Evolutionary conservation across 192 early-diverging fungal genomes (phyloP).

Genomic region (Coemansia sp.): DNA sequence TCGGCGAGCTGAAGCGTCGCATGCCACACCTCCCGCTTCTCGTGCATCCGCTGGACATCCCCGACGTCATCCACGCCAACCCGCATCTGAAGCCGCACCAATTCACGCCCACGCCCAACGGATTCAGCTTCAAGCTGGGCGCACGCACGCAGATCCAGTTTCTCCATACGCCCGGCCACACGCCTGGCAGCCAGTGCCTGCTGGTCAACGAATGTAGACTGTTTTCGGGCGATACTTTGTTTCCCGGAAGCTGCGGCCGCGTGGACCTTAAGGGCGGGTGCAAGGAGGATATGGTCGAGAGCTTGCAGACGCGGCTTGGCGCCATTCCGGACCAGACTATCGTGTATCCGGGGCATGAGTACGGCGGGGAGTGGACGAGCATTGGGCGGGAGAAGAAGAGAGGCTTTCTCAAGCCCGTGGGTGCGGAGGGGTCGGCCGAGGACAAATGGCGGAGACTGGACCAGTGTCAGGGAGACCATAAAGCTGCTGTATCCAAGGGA

Average conservation of each 20-base stretch:
- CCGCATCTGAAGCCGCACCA: conserved; percentile 59
- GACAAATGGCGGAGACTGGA: conserved; percentile 27
- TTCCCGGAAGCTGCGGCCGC: conserved; percentile 75
- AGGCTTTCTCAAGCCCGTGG: conserved; percentile 37
- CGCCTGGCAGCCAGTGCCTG: conserved; percentile 82
- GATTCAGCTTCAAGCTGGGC: conserved; percentile 57
- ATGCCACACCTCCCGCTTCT: conserved; percentile 72
- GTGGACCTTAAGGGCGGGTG: conserved; percentile 80
- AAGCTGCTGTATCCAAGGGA: too few relatives aligned
- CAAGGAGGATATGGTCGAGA: conserved; percentile 63
- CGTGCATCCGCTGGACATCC: conserved; percentile 75
- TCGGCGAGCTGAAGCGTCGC: conserved; percentile 70
- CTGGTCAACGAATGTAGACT: conserved; percentile 72
- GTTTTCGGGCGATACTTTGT: conserved; percentile 86
- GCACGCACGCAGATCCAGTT: conserved; percentile 61
- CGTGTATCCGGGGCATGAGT: conserved; percentile 90
- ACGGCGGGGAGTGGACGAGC: conserved; percentile 82
- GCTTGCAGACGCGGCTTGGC: conserved; percentile 64
- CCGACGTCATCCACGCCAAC: conserved; percentile 65
- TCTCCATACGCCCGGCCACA: conserved; percentile 93
- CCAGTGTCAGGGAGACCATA: neutral
- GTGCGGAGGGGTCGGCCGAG: conserved; percentile 19
- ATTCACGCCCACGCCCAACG: conserved; percentile 62
- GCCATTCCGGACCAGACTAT: conserved; percentile 62
- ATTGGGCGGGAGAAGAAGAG: conserved; percentile 64